phyloP scores from a whole-genome alignment of 345 rosid genomes.

The Gossypium herbaceum region DNA sequence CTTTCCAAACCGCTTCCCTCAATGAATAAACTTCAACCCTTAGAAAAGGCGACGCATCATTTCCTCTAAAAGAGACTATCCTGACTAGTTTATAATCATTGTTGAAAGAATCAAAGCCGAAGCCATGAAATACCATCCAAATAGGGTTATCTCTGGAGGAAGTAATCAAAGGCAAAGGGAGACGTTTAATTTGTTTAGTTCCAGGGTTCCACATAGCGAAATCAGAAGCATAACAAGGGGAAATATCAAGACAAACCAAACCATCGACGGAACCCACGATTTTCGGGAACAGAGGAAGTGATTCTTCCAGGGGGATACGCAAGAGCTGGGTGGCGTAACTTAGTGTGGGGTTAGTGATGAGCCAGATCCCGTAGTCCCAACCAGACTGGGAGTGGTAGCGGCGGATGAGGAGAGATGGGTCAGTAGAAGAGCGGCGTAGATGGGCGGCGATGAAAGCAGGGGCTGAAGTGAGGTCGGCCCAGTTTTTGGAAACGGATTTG shows the following conservation, averaged over 20 bases:
- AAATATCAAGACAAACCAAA: conserved; percentile 37
- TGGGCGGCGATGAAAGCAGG: conserved; percentile 28
- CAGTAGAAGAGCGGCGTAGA: conserved; percentile 24
- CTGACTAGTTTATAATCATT: conserved; percentile 29
- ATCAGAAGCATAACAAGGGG: conserved; percentile 16
- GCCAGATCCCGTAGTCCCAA: neutral
- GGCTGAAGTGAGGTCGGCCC: conserved; percentile 22
- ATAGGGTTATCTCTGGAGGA: neutral
- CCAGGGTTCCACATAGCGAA: conserved; percentile 35
- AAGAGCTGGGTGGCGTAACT: neutral
- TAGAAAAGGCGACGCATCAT: neutral
- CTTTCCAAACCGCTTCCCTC: conserved; percentile 26
- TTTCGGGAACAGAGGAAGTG: conserved; percentile 18
- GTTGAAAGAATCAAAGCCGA: conserved; percentile 19
- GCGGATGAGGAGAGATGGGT: conserved; percentile 27
- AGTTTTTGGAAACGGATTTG: conserved; percentile 33
- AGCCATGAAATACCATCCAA: conserved; percentile 34
- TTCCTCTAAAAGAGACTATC: conserved; percentile 17
- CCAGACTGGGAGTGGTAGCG: conserved; percentile 17
- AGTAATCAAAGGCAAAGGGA: conserved; percentile 20
- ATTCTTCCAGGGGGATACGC: neutral
- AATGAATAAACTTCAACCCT: conserved; percentile 31
- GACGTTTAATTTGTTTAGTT: conserved; percentile 5
- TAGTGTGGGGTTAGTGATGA: neutral
- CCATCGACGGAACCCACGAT: conserved; percentile 37